Evolutionary conservation across 148 eudicot genomes (phyloP).

Genomic region (Cornus suecica): DNA sequence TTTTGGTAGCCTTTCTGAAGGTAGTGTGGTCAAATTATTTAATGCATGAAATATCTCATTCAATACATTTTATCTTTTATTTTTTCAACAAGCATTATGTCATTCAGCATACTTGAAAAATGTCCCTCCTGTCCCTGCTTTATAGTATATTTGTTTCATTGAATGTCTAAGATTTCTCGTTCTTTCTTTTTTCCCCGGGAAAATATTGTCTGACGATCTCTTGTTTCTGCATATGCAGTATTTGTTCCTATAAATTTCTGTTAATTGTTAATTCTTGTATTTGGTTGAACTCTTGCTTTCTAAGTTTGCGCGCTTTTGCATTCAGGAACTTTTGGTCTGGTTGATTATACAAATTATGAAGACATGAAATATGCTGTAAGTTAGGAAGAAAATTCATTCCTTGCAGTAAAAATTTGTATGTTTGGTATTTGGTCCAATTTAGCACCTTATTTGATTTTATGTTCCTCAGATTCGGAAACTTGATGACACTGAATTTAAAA

Average conservation of each 20-base stretch:
- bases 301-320: background rate
- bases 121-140: background rate
- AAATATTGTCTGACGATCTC: background rate
- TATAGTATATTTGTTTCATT: background rate
- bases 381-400: background rate
- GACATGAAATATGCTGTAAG: slow-evolving; percentile 99
- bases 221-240: slow-evolving; percentile 1
- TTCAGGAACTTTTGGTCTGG: slow-evolving; percentile 92
- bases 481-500: slow-evolving; percentile 92
- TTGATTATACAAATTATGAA: slow-evolving; percentile 87
- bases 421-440: background rate
- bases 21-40: background rate
- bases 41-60: background rate
- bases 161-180: no score
- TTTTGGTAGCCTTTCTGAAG: background rate
- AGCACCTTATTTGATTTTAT: background rate
- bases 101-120: background rate
- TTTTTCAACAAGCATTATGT: background rate
- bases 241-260: background rate
- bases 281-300: background rate
- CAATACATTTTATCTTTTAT: background rate
- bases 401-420: background rate
- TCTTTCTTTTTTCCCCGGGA: no score
- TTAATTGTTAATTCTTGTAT: background rate
- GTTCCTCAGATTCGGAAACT: slow-evolving; percentile 75